phyloP scores from a whole-genome alignment of 2,329 filamentous ascomycete genomes.

The Diaporthe nobilis region DNA sequence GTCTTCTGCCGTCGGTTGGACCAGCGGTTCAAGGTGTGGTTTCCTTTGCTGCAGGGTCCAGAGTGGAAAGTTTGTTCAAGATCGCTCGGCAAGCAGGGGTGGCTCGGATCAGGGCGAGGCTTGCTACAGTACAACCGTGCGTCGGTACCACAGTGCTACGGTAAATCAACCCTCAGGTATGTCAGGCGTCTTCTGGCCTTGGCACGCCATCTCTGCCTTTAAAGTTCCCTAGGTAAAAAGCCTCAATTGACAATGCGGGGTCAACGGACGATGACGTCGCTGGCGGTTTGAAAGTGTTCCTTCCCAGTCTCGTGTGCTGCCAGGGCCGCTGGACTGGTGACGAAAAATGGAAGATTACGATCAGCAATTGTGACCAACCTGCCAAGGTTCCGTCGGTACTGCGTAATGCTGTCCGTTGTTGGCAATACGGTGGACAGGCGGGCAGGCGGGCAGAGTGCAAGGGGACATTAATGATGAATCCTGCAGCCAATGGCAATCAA shows the following conservation, averaged over 20 bases:
- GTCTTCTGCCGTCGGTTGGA: not conserved
- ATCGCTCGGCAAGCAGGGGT: slow-evolving; percentile 26
- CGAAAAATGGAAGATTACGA: slow-evolving; percentile 9
- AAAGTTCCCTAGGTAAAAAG: slow-evolving; percentile 7
- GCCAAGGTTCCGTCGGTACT: not conserved
- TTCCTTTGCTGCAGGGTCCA: slow-evolving; percentile 13
- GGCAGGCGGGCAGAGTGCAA: not conserved
- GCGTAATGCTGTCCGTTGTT: not conserved
- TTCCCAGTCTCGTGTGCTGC: not conserved
- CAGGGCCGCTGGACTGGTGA: not conserved
- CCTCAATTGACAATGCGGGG: slow-evolving; percentile 25
- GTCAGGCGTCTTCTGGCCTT: slow-evolving; percentile 8
- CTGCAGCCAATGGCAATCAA: not conserved
- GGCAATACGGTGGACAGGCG: not conserved
- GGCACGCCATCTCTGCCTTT: slow-evolving; percentile 16
- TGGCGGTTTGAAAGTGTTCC: not conserved
- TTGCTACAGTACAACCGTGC: not conserved
- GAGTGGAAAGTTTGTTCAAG: slow-evolving; percentile 23
- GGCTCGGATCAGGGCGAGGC: slow-evolving; percentile 24
- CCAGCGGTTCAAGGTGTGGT: slow-evolving; percentile 9
- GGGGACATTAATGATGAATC: not conserved
- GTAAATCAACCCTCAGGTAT: not conserved
- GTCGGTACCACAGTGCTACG: not conserved
- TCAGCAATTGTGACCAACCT: slow-evolving; percentile 23
- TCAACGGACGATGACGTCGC: slow-evolving; percentile 13